Evolutionary conservation across 2,329 filamentous ascomycete species (phyloP).

Genomic region (Sporothrix mexicana): DNA sequence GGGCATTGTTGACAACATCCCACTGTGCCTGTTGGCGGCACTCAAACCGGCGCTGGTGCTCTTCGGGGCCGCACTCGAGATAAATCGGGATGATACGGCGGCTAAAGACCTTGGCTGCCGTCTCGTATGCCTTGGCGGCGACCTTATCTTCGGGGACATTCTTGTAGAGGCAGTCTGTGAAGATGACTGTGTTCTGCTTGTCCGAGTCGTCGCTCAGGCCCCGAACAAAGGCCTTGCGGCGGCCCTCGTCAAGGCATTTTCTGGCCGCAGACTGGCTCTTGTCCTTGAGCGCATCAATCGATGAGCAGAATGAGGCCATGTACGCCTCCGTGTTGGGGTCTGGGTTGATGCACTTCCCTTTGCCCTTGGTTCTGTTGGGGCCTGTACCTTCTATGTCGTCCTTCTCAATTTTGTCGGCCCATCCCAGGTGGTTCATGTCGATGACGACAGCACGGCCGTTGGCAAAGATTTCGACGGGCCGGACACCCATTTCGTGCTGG

Average conservation of each 20-base stretch:
- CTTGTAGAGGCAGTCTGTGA: slow-evolving; percentile 29
- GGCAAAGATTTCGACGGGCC: slow-evolving; percentile 7
- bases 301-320: slow-evolving; percentile 5
- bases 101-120: slow-evolving; percentile 11
- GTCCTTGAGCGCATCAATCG: not conserved
- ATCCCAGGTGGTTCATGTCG: slow-evolving; percentile 12
- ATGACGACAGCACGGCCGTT: not conserved
- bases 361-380: not conserved
- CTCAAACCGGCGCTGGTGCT: slow-evolving; percentile 23
- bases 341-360: not conserved
- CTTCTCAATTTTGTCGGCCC: too few relatives aligned
- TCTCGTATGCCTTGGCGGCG: slow-evolving; percentile 6
- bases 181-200: slow-evolving; percentile 7
- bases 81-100: slow-evolving; percentile 35
- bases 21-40: not conserved
- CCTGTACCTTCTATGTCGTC: not conserved
- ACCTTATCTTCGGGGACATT: not conserved
- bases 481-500: not conserved
- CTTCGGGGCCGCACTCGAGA: slow-evolving; percentile 14
- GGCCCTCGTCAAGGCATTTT: not conserved
- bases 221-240: slow-evolving; percentile 1
- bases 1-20: not conserved
- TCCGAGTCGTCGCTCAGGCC: not conserved
- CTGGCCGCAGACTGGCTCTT: not conserved
- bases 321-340: not conserved